Conservation (phyloP, 805 yeast genomes). For the Huiozyma sinensis region DNA sequence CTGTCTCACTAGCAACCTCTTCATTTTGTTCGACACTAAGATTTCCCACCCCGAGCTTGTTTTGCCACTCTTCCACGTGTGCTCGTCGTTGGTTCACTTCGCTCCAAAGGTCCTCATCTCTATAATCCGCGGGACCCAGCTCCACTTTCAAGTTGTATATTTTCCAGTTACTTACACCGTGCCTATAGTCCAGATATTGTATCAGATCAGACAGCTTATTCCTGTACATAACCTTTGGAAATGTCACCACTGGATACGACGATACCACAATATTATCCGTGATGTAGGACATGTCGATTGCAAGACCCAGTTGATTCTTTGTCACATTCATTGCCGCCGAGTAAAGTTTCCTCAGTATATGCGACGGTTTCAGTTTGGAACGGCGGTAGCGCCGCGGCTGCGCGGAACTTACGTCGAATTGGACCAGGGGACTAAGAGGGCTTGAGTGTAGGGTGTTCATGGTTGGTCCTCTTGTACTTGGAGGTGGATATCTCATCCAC, state of each 20-base stretch:
- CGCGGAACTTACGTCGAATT: too few species aligned
- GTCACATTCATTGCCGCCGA: conserved; percentile 16
- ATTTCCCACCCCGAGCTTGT: not conserved
- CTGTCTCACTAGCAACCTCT: not conserved
- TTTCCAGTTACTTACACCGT: conserved; percentile 49
- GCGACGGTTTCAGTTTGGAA: not conserved
- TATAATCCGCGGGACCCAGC: conserved; percentile 30
- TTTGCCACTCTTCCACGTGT: too few species aligned
- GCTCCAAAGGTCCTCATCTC: conserved; percentile 13
- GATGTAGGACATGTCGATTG: conserved; percentile 58
- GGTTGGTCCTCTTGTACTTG: too few species aligned
- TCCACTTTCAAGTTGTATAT: conserved; percentile 66
- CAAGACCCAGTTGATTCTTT: conserved; percentile 23
- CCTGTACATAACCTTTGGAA: conserved; percentile 37
- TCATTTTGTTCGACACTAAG: not conserved
- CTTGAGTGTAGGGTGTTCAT: too few species aligned
- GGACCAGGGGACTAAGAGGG: too few species aligned
- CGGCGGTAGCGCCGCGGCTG: not conserved
- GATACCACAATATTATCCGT: conserved; percentile 57
- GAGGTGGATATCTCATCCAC: too few species aligned
- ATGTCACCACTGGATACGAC: conserved; percentile 55
- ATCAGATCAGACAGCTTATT: conserved; percentile 43
- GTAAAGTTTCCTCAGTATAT: not conserved
- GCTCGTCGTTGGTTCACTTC: not conserved
- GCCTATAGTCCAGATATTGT: conserved; percentile 34